Evolutionary conservation across 495 filamentous ascomycete species (phyloP).

Genomic region (Aspergillus heteromorphus): DNA sequence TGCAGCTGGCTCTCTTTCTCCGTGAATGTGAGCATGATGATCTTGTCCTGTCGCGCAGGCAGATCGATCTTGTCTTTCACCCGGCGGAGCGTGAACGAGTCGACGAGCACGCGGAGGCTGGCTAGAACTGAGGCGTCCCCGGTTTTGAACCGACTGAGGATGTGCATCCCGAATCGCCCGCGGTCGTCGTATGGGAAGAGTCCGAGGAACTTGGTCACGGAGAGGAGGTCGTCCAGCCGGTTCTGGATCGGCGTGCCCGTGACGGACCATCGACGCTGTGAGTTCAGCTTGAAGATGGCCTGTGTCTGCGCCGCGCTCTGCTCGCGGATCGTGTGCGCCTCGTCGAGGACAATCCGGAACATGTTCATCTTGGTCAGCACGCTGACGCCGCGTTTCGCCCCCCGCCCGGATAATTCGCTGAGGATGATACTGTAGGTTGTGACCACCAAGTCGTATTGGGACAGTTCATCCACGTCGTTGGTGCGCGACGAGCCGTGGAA

Average conservation of each 20-base stretch:
- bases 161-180: constrained; percentile 65
- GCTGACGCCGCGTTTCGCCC: constrained; percentile 53
- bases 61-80: constrained; percentile 86
- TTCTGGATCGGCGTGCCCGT: constrained; percentile 93
- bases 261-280: constrained; percentile 87
- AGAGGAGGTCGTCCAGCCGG: constrained; percentile 81
- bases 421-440: constrained; percentile 89
- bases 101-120: constrained; percentile 84
- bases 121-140: constrained; percentile 76
- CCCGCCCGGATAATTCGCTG: constrained; percentile 62
- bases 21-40: constrained; percentile 56
- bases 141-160: constrained; percentile 70
- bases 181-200: constrained; percentile 82
- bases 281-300: constrained; percentile 74
- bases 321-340: constrained; percentile 91
- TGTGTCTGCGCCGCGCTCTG: constrained; percentile 73
- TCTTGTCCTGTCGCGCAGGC: constrained; percentile 65
- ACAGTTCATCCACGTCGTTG: constrained; percentile 60
- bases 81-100: constrained; percentile 87
- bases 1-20: constrained; percentile 51
- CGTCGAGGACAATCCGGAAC: constrained; percentile 94
- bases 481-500: constrained; percentile 78
- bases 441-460: constrained; percentile 74
- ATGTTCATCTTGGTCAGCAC: constrained; percentile 73
- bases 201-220: constrained; percentile 84